These are phyloP conservation scores for Quercus glauca DNA, from an alignment of 306 rosid genomes.

Conservation along the genomic window DNA sequence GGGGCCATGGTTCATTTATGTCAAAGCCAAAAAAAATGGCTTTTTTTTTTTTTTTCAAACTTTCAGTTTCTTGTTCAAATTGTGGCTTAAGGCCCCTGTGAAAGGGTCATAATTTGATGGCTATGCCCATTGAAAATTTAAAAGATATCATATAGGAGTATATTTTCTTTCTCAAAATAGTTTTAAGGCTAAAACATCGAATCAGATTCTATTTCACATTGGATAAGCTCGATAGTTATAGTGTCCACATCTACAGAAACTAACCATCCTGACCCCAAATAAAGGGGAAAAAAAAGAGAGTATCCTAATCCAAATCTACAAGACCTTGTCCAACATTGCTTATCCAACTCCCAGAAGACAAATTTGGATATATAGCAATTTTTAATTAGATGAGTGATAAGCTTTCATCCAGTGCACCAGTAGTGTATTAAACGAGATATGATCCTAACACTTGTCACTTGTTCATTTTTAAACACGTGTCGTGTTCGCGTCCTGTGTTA, in stretches of 20 bases:
- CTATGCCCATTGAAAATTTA: background rate
- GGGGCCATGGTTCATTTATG: background rate
- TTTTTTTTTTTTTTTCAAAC: background rate
- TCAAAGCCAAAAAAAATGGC: background rate
- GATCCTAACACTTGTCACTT: too few relatives aligned
- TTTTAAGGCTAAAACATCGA: background rate
- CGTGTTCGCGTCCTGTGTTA: too few relatives aligned
- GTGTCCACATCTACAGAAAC: background rate
- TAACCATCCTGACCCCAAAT: background rate
- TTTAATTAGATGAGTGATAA: too few relatives aligned
- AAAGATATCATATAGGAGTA: background rate
- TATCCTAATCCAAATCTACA: background rate
- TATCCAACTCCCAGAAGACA: background rate
- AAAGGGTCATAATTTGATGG: background rate
- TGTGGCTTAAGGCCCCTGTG: background rate
- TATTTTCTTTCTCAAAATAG: background rate
- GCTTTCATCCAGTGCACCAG: too few relatives aligned
- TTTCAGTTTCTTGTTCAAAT: background rate
- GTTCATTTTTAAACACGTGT: too few relatives aligned
- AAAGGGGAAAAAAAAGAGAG: background rate
- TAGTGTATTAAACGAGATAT: too few relatives aligned
- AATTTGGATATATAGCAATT: background rate
- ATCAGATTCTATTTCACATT: background rate
- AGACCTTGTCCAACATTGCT: background rate
- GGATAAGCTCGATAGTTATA: constrained; percentile 18